Evolutionary conservation across 2,329 filamentous ascomycete species (phyloP), one percentile per base, ranked within the genome.

Genomic region (Ophiosphaerella narmari): DNA sequence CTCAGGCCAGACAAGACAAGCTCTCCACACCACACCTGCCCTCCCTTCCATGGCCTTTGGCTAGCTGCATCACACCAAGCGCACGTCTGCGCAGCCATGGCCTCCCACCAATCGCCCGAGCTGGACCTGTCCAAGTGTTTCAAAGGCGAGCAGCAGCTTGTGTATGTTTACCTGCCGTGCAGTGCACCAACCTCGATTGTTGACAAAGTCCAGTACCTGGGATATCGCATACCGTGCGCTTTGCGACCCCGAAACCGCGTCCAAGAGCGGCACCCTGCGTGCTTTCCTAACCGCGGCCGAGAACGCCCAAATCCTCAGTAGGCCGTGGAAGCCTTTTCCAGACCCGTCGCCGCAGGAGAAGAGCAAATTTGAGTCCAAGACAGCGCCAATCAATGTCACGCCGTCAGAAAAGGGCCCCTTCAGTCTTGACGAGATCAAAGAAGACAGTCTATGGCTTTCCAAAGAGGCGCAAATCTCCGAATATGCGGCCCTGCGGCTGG

Each of bases 101-200:
- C 72, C 48, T 62, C 71, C 43, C 54, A 61, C 32, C 59, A 57
- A 54, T 55, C 60, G 38, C 52, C 62, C 57, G 80, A 83, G 72
- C 90, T 92, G 69, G 85, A 91, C 69, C 81, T 97, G 75, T 88
- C 91, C 75, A 86, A 89, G 71, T 95, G 90, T 77, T 82, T 97
- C 67, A 87, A 84, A 65, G 90, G 90, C 76, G 86, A 93, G 73
- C 83, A 84, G 67, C 82, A 88, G 70, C 80, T 97, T 67, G 82
- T 96, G 89, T 96, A 82, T 72, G 86, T 80, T 55, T 65, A 59
- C 59, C 54, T 35, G 13, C 24, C 34, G 14, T 16, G 26, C 40
- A 46, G 4, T 38, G n/a, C n/a, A 41, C 42, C 14, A 34, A 38
- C 23, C 26, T 8, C 35, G 39, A 9, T 13, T 8, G 21, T 60